Evolutionary conservation across 2,329 filamentous ascomycete species (phyloP), one percentile per base, ranked within the genome.

Genomic region (Venturia oleaginea): DNA sequence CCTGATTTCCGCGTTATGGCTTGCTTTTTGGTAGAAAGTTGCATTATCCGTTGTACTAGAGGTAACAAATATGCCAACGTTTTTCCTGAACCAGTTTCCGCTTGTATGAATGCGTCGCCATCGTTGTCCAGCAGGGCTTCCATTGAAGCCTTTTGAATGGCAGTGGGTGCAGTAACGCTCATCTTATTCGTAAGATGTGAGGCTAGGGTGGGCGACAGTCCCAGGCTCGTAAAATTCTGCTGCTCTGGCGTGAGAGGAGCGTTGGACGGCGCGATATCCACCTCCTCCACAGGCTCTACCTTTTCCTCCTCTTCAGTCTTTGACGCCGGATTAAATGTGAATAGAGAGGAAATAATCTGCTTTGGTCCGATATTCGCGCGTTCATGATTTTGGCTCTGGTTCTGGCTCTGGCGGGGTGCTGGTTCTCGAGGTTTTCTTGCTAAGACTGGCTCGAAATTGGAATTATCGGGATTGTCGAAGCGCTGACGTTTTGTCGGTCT

Each of bases 71-170:
- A 99, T n/a, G 94, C 91, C 66, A 99, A 78, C 0, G 94, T 99
- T 78, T 99, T 99, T 77, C 94, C 94, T 0, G 94, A 99, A 69
- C 94, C 94, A 0, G 94, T 99, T 77, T 99, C 89, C 2, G 94
- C 95, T 74, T 97, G 94, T 40, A 99, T 88, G 71, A 99, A 99
- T 2, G 92, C 92, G 78, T 99, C 94, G 57, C 85, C 87, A 70
- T 96, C 89, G 63, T 89, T 87, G 51, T 86, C 86, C 55, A 96
- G 77, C 67, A 99, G 78, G 70, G 94, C 87, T 51, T 89, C 83
- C 46, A 99, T 87, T 0, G 93, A 89, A 67, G 90, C 91, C 70
- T 92, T 92, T 77, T 99, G 94, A 72, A 99, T 97, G 0, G 91
- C 91, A 0, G 94, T 99, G 6, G 94, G 94, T 0, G 91, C 89